Evolutionary conservation across 176 grass and related monocot genomes (phyloP), one percentile per base, ranked within the genome.

Genomic region (Stipa capillata): DNA sequence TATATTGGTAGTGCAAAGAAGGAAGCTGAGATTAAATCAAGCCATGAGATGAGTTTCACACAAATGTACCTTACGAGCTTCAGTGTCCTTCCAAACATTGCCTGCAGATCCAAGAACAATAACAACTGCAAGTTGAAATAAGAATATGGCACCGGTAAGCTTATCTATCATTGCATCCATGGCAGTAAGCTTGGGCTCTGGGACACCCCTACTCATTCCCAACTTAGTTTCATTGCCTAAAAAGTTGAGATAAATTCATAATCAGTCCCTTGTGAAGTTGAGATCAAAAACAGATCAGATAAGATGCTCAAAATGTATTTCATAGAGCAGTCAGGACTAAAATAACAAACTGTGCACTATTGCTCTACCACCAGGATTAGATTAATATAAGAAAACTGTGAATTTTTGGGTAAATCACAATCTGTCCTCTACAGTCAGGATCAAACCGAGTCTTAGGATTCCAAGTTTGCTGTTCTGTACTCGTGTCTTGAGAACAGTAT

Each of bases 101-200:
- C 94, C 94, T 43, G 94, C 89, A 79, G 89, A 92, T 23, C 94
- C 94, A 71, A 97, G 87, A 82, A 97, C 94, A 20, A 97, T 43
- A 43, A 97, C 94, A 59, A 97, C 87, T 32, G 89, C 86, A 79
- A 97, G 89, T 88, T 97, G 94, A 89, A 97, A 97, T 82, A 97
- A 86, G 83, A 97, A 97, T 87, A 97, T 97, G 25, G 94, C 94
- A 84, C 89, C 94, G 69, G 94, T 97, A 79, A 97, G 86, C 84
- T 97, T 97, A 85, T 97, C 94, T 45, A 97, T 92, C 91, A 97
- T 97, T 67, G 91, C 91, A 94, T 97, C 94, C 74, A 97, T 86
- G 40, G 94, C 91, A 33, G 94, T 97, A 63, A 97, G 85, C 64
- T 97, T 97, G 40, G 94, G 91, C 77, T 97, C 91, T 77, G 94